A percentile compares a stretch with the other conserved stretches of the same genome.
Conservation (phyloP, 768 basidiomycete genomes). For the Tephrocybe sp. region DNA sequence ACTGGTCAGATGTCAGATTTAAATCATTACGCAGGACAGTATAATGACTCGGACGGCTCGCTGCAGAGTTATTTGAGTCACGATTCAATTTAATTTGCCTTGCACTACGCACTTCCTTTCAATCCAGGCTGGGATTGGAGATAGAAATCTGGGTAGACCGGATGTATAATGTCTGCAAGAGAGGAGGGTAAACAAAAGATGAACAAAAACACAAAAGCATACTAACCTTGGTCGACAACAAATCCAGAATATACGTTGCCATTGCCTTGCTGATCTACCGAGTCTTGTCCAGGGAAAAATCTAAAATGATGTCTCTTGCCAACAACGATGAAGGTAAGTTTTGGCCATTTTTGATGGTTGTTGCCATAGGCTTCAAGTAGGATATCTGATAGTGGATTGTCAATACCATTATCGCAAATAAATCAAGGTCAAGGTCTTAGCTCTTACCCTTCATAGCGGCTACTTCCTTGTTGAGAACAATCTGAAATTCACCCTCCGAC, state of each 20-base stretch:
- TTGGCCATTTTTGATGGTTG: conserved; percentile 36
- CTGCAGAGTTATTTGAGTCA: conserved; percentile 25
- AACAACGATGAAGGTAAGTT: conserved; percentile 58
- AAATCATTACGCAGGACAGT: conserved; percentile 39
- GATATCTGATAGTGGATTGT: not conserved
- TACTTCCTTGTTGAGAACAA: conserved; percentile 20
- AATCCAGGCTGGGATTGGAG: conserved; percentile 57
- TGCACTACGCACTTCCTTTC: conserved; percentile 41
- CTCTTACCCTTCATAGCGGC: conserved; percentile 17
- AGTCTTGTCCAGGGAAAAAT: conserved; percentile 51
- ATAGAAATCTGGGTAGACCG: conserved; percentile 62
- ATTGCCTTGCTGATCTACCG: conserved; percentile 55
- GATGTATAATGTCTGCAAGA: conserved; percentile 51
- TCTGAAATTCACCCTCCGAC: conserved; percentile 31
- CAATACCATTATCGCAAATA: not conserved
- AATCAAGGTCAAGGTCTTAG: too few relatives aligned
- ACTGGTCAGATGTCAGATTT: conserved; percentile 31
- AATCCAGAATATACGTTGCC: conserved; percentile 53
- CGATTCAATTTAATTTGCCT: not conserved
- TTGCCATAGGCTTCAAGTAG: conserved; percentile 37
- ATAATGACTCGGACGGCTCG: conserved; percentile 59
- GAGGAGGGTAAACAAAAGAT: conserved; percentile 13
- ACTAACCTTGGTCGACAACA: conserved; percentile 48
- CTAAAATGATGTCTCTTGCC: conserved; percentile 52
- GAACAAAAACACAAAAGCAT: not conserved